Conservation (phyloP, 176 grass and related monocot species). For the Aegilops tauschii region DNA sequence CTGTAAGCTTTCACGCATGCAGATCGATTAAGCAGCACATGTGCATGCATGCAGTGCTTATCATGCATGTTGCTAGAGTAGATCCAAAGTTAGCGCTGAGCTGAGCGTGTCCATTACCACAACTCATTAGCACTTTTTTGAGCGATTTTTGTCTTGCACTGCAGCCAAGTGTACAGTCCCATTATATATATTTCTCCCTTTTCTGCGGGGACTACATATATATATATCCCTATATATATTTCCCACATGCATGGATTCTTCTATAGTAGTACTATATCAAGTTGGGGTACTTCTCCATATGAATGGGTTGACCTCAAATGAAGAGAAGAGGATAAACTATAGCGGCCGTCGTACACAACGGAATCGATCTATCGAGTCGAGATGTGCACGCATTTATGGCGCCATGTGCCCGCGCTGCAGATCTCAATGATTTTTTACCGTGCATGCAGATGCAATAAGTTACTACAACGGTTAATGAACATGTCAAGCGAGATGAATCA, state of each 20-base stretch:
- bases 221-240: no score
- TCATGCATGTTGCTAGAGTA: neutral
- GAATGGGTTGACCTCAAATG: slow-evolving; percentile 20
- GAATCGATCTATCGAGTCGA: neutral
- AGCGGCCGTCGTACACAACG: neutral
- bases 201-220: neutral
- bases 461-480: neutral
- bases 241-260: neutral
- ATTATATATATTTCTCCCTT: neutral
- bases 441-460: neutral
- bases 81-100: neutral
- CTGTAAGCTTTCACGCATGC: slow-evolving; percentile 3
- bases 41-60: neutral
- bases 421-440: slow-evolving; percentile 1
- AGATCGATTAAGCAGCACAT: neutral
- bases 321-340: neutral
- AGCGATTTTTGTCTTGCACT: neutral
- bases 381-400: slow-evolving; percentile 22
- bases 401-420: slow-evolving; percentile 5
- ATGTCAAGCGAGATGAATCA: neutral
- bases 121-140: neutral
- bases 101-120: neutral
- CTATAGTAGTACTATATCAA: neutral
- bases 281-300: neutral
- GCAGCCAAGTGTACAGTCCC: neutral